Base-by-base conservation (phyloP, 495 filamentous ascomycete species). In the Aspergillus taichungensis region DNA sequence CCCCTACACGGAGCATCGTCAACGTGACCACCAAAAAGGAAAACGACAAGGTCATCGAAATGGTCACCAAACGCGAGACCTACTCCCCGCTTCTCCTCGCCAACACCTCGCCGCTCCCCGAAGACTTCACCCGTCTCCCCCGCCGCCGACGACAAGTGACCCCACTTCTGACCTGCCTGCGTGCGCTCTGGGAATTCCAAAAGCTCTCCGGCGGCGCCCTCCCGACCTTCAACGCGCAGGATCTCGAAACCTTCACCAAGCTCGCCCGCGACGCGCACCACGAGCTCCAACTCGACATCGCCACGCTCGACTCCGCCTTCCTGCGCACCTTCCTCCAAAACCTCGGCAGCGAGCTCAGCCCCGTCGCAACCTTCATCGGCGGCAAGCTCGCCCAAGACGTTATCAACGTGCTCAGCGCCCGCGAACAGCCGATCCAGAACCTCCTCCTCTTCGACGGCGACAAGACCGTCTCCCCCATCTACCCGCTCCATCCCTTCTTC, bases 391-490 rank as follows among this genome's bases (percentile, higher is more conserved):
- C 91, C 3, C 92, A 98, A 66, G 92, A 98, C 59, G 88, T 94
- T 13, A 97, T 98, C 63, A 97, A 96, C 50, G 90, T 96, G 31
- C 76, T 97, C 7, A 87, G 89, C 14, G 76, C 81, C 51, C 76
- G 85, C 34, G 88, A 96, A 66, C 92, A 97, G 62, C 92, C 92
- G 3, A 77, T 97, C 11, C 94, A 97, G 71, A 98, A 98, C 59
- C 78, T 96, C 56, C 73, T 94, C 30, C 67, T 97, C 8, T 95
- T 97, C 59, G 88, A 96, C 61, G 92, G 88, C 2, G 85, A 87
- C 52, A 77, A 72, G 42, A 83, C 79, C 57, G 75, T 83, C 40
- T 86, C 82, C 0, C 82, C 81, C 4, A 82, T 94, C 44, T 92
- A 92, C 55, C 73, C 87, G 1, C 63, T 98, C 40, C 87, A 94